Base-by-base conservation (phyloP, 2,329 filamentous ascomycete species). In the Pseudocercospora fijiensis region DNA sequence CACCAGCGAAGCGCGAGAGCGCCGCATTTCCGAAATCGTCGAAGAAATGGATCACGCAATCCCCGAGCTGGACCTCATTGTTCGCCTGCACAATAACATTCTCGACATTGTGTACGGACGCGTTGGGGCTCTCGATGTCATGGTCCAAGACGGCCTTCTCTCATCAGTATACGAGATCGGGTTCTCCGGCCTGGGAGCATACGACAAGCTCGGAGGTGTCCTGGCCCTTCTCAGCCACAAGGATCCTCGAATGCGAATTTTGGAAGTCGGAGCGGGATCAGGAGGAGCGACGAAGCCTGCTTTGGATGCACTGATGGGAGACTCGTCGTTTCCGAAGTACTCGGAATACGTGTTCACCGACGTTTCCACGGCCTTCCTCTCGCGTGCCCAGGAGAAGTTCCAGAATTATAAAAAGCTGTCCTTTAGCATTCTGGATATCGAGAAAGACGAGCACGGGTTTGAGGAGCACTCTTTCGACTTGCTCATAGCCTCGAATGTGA, bases 201-300 rank as follows among this genome's bases (percentile, higher is more conserved):
- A 49, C 45, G 45, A 49, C 18, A 49, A 24, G 22, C 45, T 49
- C 18, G 18, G 9, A 9, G 45, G 45, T 20, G 45, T 49, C 45
- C 4, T 49, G n/a, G 22, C 3, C 13, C 22, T 49, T 9, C 7
- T 49, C 1, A 49, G 45, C 10, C 52, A 55, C 10, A 18, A 55
- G 26, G 26, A 55, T 20, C 52, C 52, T 28, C 52, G 52, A 8
- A 20, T 55, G 18, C n/a, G 56, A 13, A 58, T 58, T 10, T 18
- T 58, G 11, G 56, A 58, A 26, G 26, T 58, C 11, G 56, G 56
- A 37, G 56, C 56, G 28, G 56, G 56, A 18, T 37, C 28, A n/a
- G 56, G 56, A 8, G 37, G 30, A 30, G 56, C 56, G 45, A 58
- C 56, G 10, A 41, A 41, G 37, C 28, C 56, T 58, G 33, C 33